A percentile compares a stretch with the other conserved stretches of the same genome.
These are phyloP conservation scores for Mycena indigotica DNA, from an alignment of 768 basidiomycete species.

Conservation along the genomic window DNA sequence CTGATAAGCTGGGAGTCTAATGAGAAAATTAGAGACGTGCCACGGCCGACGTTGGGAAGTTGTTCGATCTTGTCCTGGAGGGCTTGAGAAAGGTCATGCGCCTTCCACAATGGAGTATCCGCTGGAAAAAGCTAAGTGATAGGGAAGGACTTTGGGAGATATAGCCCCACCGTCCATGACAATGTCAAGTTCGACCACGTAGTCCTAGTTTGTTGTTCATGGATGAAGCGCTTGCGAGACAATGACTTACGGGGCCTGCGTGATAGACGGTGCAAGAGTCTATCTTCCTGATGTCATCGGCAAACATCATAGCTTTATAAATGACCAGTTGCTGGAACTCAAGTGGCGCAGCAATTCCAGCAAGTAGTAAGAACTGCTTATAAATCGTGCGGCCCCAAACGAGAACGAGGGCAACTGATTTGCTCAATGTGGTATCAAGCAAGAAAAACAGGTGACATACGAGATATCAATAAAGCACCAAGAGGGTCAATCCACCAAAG, in stretches of 20 bases:
- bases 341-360: conserved; percentile 61
- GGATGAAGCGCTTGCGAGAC: too few species aligned
- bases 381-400: conserved; percentile 54
- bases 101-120: conserved; percentile 59
- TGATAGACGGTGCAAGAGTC: conserved; percentile 67
- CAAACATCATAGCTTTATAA: conserved; percentile 68
- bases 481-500: conserved; percentile 52
- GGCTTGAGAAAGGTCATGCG: conserved; percentile 52
- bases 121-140: conserved; percentile 15
- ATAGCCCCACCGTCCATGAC: conserved; percentile 46
- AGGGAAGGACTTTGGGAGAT: neutral
- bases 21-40: neutral
- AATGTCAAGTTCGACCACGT: conserved; percentile 66
- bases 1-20: neutral
- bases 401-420: conserved; percentile 46
- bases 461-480: conserved; percentile 45
- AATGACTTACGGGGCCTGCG: conserved; percentile 35
- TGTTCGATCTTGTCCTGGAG: conserved; percentile 59
- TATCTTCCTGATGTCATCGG: conserved; percentile 55
- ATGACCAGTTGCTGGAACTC: conserved; percentile 63
- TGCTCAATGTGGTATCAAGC: conserved; percentile 24
- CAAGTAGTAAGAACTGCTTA: conserved; percentile 58
- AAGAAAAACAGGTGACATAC: neutral
- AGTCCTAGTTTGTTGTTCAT: too few species aligned
- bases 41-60: conserved; percentile 55